Base-by-base conservation (phyloP, 2,329 filamentous ascomycete species). In the Phoma sp. region DNA sequence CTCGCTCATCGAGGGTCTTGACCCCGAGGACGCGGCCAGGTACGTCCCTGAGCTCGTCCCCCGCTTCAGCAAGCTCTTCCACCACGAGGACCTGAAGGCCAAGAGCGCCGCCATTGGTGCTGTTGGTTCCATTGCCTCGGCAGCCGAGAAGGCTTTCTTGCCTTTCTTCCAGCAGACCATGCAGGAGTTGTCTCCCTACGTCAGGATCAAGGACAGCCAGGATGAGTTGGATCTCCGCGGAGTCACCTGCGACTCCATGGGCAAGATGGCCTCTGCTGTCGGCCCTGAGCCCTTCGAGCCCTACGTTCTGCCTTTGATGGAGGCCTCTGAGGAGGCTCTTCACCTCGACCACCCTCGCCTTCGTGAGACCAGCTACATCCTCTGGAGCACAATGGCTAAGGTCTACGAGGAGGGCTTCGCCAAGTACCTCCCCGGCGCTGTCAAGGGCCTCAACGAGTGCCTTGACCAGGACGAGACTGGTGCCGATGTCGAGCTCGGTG, bases 161-260 rank as follows among this genome's bases (percentile, higher is more conserved):
- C 91, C 93, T n/a, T 98, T 90, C 82, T 96, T 98, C 73, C 86
- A 91, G 67, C 83, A 89, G 60, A 93, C 91, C 25, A 97, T 99
- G 91, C 84, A 89, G 59, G 86, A 89, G n/a, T 86, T 98, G 52
- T 91, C 90, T 49, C 84, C 86, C 48, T 97, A 91, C 67, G 89
- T 95, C 61, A 83, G 85, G 49, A 88, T 96, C 76, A 96, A 96
- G 80, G 90, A 93, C 47, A 90, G 85, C 55, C 90, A 96, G 62
- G 92, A 96, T 46, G 91, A 96, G 72, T 86, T 98, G 48, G 89
- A 96, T 61, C 85, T 98, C 30, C 88, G 95, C 65, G 92, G 91
- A 64, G 90, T 91, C 52, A 91, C 96, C 35, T 92, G 91, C 65
- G 95, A 99, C 78, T 88, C 93, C 23, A 89, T 99, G 82, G 93